A percentile compares a stretch with the other conserved stretches of the same genome.
Evolutionary conservation across 257 asterid genomes (phyloP).

Genomic region (Scutellaria galericulata): DNA sequence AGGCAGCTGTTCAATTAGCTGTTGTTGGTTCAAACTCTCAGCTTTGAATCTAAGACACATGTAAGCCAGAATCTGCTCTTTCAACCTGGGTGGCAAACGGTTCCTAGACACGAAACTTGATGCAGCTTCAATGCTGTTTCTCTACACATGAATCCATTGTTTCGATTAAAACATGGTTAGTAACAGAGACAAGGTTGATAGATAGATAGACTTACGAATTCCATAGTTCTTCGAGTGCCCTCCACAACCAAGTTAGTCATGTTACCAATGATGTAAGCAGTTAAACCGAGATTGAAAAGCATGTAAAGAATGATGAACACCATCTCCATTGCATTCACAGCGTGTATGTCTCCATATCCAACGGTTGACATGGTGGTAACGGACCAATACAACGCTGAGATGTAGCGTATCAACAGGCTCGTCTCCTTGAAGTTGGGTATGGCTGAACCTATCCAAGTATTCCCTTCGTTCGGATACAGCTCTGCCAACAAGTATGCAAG

Average conservation of each 20-base stretch:
- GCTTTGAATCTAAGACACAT: conserved; percentile 92
- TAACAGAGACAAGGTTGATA: neutral
- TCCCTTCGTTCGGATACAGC: conserved; percentile 67
- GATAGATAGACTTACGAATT: conserved; percentile 58
- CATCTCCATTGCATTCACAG: conserved; percentile 81
- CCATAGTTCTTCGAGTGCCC: conserved; percentile 96
- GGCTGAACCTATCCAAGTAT: conserved; percentile 76
- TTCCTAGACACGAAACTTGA: conserved; percentile 80
- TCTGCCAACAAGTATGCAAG: conserved; percentile 74
- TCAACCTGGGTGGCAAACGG: conserved; percentile 75
- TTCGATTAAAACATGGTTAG: neutral
- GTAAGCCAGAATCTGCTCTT: conserved; percentile 80
- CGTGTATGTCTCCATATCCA: conserved; percentile 94
- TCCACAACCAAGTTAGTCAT: conserved; percentile 95
- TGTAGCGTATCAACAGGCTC: conserved; percentile 59
- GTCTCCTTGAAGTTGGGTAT: conserved; percentile 70
- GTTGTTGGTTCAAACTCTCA: conserved; percentile 85
- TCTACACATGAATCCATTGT: conserved; percentile 41
- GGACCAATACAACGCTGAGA: conserved; percentile 86
- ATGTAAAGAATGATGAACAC: conserved; percentile 72
- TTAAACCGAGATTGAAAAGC: conserved; percentile 85
- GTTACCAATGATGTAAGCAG: conserved; percentile 95
- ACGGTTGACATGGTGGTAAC: conserved; percentile 92
- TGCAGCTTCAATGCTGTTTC: conserved; percentile 86
- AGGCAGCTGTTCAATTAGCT: conserved; percentile 85